Base-by-base conservation (phyloP, 371 early-diverging fungal species). In the Dentiscutata heterogama region DNA sequence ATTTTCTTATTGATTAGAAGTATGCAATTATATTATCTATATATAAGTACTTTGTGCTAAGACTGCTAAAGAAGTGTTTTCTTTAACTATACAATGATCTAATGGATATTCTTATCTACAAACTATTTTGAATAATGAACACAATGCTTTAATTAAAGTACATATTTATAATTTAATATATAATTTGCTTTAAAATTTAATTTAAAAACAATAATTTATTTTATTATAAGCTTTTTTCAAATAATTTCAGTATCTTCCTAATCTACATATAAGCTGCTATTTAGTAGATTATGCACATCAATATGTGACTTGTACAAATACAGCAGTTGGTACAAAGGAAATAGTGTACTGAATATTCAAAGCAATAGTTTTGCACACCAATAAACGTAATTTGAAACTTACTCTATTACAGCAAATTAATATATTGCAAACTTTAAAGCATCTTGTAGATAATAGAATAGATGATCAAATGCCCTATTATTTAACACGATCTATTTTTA, bases 311-410 rank as follows among this genome's bases (percentile, higher is more conserved):
- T 46, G 31, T 29, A 4, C 20, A 27, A 68, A 68, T 31, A 27
- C 68, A 39, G 68, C 68, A 8, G 68, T 68, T 11, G 68, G n/a
- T 68, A 29, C 20, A 6, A 68, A 68, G 20, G 68, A 68, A 68
- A 68, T 68, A 31, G 31, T 68, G 20, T 31, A 68, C 20, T 8
- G 20, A 68, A 46, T 68, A 8, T 68, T 68, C 29, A 68, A 68
- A 27, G 6, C 39, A 31, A 31, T 68, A 20, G 68, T 68, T 27
- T 31, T 39, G 29, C 35, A 68, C 31, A 68, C 68, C 8, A 68
- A 68, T 68, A 31, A 46, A 20, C 13, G 31, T 16, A 68, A 68
- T 31, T 29, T 68, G 18, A 31, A 68, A 68, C 46, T 68, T 39
- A 46, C 31, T 25, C 20, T 68, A 39, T 20, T 68, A 27, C 68